phyloP scores from a whole-genome alignment of 192 early-diverging fungal genomes.

The Entomortierella parvispora region DNA sequence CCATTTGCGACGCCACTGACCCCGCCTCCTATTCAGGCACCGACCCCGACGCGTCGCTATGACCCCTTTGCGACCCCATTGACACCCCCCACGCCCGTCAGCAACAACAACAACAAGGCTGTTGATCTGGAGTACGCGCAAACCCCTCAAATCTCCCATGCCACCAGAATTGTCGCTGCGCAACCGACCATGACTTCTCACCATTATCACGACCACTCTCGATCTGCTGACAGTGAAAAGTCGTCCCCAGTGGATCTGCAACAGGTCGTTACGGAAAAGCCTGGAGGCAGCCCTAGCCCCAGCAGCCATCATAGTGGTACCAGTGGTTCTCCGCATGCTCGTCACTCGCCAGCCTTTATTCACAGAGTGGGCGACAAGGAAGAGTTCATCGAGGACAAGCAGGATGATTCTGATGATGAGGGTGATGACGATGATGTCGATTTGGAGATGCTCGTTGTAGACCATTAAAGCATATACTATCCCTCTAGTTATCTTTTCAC shows the following conservation, averaged over 20 bases:
- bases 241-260: slow-evolving; percentile 12
- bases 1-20: too few relatives aligned
- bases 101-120: background rate
- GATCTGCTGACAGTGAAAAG: background rate
- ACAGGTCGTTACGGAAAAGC: slow-evolving; percentile 35
- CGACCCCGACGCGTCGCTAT: background rate
- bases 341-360: too few relatives aligned
- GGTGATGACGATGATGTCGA: slow-evolving; percentile 38
- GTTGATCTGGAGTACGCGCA: slow-evolving; percentile 17
- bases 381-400: slow-evolving; percentile 36
- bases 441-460: slow-evolving; percentile 41
- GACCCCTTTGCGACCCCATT: background rate
- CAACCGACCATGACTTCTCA: slow-evolving; percentile 19
- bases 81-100: background rate
- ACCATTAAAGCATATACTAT: slow-evolving; percentile 7
- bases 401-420: slow-evolving; percentile 45
- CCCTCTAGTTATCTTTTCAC: background rate
- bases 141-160: slow-evolving; percentile 31
- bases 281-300: background rate
- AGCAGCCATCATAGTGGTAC: background rate
- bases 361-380: slow-evolving; percentile 37
- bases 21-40: background rate
- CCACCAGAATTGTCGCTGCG: slow-evolving; percentile 31
- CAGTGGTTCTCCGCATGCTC: background rate
- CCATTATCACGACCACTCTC: slow-evolving; percentile 3